Conservation (phyloP, 176 grass and related monocot species). For the Dendrocalamus sinicus region DNA sequence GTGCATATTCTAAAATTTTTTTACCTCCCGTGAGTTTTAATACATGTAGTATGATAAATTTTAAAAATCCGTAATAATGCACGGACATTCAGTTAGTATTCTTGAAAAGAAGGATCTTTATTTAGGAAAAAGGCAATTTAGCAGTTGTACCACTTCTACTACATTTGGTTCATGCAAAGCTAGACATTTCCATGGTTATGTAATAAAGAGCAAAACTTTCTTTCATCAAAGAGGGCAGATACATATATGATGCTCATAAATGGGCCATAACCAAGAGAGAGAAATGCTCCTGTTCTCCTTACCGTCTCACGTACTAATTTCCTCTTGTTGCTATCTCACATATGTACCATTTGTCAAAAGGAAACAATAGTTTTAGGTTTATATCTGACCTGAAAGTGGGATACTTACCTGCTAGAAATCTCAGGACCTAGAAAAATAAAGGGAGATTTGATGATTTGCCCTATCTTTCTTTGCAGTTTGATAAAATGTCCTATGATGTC, state of each 20-base stretch:
- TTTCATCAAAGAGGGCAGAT: background rate
- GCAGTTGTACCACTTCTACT: background rate
- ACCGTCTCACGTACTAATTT: background rate
- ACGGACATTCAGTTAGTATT: background rate
- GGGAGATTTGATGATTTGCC: no score
- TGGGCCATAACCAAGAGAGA: background rate
- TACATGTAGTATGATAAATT: no score
- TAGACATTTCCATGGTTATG: background rate
- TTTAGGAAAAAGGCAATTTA: background rate
- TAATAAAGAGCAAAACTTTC: background rate
- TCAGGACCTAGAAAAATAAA: slow-evolving; percentile 20
- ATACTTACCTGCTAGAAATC: slow-evolving; percentile 12
- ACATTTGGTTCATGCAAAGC: background rate
- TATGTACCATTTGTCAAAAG: background rate
- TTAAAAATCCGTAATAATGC: no score
- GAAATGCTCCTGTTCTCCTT: background rate
- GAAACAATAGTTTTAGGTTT: background rate
- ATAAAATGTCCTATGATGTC: no score
- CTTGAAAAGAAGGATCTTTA: background rate
- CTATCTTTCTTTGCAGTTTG: no score
- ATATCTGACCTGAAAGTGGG: background rate
- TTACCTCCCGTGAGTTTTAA: no score
- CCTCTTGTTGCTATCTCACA: background rate
- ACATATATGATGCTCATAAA: background rate
- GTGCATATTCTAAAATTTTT: no score